Evolutionary conservation across 176 grass and related monocot genomes (phyloP).

Genomic region (Carex cristatella): DNA sequence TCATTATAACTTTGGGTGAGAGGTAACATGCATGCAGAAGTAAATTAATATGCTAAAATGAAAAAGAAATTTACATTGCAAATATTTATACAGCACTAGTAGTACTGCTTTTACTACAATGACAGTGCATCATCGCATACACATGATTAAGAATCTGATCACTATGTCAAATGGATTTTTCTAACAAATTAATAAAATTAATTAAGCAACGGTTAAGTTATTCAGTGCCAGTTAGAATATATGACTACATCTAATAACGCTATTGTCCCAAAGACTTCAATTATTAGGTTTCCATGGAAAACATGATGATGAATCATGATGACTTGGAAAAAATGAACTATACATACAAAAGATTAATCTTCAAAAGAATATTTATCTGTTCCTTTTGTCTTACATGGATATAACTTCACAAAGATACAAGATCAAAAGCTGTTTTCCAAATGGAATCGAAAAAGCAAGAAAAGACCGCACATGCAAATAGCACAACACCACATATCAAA

Average conservation of each 20-base stretch:
- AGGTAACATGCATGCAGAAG: neutral
- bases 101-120: neutral
- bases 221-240: neutral
- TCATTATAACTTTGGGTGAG: neutral
- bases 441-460: slow-evolving; percentile 19
- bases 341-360: neutral
- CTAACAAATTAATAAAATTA: neutral
- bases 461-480: slow-evolving; percentile 18
- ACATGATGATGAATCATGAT: neutral
- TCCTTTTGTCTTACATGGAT: slow-evolving; percentile 4
- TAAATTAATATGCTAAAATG: neutral
- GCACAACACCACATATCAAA: neutral
- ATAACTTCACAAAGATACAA: slow-evolving; percentile 5
- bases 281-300: neutral
- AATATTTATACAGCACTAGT: neutral
- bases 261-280: neutral
- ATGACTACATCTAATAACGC: neutral
- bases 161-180: neutral
- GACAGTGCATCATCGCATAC: neutral
- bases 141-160: too few species aligned
- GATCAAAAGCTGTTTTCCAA: slow-evolving; percentile 8
- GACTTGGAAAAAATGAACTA: neutral
- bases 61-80: neutral
- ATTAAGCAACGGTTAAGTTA: neutral
- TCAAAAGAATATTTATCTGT: neutral